A percentile compares a stretch with the other conserved stretches of the same genome.
These are phyloP conservation scores for Tripterygium wilfordii DNA, from an alignment of 177 flowering plant genomes.

Conservation along the genomic window DNA sequence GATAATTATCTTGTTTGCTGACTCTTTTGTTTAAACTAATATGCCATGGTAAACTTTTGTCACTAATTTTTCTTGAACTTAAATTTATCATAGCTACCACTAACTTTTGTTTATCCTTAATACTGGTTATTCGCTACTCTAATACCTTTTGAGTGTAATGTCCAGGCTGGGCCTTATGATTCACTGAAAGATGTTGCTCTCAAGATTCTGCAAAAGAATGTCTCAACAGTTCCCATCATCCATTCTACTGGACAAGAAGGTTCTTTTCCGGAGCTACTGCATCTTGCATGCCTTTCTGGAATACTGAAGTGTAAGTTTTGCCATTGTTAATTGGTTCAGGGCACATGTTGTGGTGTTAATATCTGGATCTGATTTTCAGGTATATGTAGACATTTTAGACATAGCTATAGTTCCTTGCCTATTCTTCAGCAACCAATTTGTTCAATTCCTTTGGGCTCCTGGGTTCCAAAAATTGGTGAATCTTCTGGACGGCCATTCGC, in stretches of 20 bases:
- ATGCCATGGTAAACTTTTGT: no score
- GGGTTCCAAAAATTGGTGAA: constrained; percentile 86
- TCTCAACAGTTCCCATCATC: constrained; percentile 73
- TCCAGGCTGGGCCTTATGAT: constrained; percentile 85
- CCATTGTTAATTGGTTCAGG: constrained; percentile 1
- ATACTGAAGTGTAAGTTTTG: constrained; percentile 73
- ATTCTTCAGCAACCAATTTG: constrained; percentile 73
- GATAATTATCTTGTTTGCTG: no score
- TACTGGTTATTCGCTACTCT: not conserved
- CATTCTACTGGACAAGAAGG: constrained; percentile 63
- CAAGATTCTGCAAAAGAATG: constrained; percentile 67
- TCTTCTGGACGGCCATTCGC: constrained; percentile 60
- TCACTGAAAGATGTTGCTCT: constrained; percentile 68
- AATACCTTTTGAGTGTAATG: not conserved
- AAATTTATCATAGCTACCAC: no score
- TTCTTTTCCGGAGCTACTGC: constrained; percentile 74
- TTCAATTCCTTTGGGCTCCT: constrained; percentile 80
- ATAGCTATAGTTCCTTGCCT: constrained; percentile 77
- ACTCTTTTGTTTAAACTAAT: no score
- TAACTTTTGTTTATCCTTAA: no score
- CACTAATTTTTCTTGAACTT: no score
- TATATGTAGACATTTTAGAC: constrained; percentile 79
- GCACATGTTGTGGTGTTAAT: constrained; percentile 12
- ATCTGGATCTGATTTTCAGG: constrained; percentile 35
- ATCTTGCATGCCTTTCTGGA: constrained; percentile 90